Base-by-base conservation (phyloP, 1,139 yeast species). In the Wickerhamomyces sp. region DNA sequence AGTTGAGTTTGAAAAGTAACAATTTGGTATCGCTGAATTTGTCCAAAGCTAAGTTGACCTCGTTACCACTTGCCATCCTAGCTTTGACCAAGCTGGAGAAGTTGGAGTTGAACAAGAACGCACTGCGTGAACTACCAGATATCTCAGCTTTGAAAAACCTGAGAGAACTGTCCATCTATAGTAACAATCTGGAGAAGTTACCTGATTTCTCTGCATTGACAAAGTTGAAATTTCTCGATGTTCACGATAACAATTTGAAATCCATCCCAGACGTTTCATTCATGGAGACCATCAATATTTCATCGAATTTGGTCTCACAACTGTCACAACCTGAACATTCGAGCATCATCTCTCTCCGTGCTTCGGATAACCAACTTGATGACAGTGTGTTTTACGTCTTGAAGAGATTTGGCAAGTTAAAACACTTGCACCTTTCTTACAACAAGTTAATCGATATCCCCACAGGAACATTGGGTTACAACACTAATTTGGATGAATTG, bases 361-460 rank as follows among this genome's bases (percentile, higher is more conserved):
- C 86, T 23, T 84, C 94, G 11, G 98, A 91, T 54, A 91, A 93
- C 57, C 78, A 89, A 42, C 69, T 93, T 28, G 73, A 71, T 29
- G 96, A 88, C 52, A 84, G 83, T 8, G 76, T 81, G 44, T 82
- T 89, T 60, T 83, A 82, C 33, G 69, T 78, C 5, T 64, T 91
- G 26, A 72, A 87, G 10, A 62, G 71, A 36, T 70, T 86, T 42
- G 56, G 66, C 1, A 75, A 78, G 35, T 62, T 93, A 43, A 75
- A 73, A 42, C 61, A 72, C 1, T 64, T 93, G 46, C 88, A 91
- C 50, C 56, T 91, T 41, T 77, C 95, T 0, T 89, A 89, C 57
- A 93, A 91, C 52, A 91, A 81, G 44, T 58, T 93, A 28, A 63
- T 80, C 29, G 97, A 93, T 50, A 75, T 91, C 23, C 94, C 95